A percentile compares a stretch with the other conserved stretches of the same genome.
Evolutionary conservation across 352 stramenopile species (phyloP).

Genomic region (Globisporangium iwayamae): DNA sequence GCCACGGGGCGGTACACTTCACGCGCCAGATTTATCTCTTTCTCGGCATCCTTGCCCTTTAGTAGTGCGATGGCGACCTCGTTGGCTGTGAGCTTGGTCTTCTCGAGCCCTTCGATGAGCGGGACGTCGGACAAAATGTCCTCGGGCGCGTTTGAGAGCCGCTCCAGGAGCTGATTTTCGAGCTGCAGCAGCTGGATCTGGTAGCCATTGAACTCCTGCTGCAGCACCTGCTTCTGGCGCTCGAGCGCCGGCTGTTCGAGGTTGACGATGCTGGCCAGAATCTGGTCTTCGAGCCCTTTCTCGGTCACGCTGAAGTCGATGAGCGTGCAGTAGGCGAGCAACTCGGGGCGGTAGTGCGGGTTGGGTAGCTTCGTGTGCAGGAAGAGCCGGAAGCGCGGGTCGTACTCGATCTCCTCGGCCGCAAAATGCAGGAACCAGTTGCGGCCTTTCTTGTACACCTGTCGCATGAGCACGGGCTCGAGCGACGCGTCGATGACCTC

Average conservation of each 20-base stretch:
- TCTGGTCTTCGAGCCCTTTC: conserved; percentile 86
- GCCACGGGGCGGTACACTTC: conserved; percentile 90
- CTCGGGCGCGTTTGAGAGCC: conserved; percentile 88
- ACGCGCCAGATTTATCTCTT: conserved; percentile 88
- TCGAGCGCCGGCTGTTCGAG: conserved; percentile 88
- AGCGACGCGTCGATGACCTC: conserved; percentile 86
- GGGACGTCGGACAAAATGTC: conserved; percentile 90
- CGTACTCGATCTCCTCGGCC: conserved; percentile 88
- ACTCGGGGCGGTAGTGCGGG: conserved; percentile 89
- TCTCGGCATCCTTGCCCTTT: conserved; percentile 86
- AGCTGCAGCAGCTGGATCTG: conserved; percentile 90
- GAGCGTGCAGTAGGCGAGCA: conserved; percentile 90
- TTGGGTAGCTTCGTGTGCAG: conserved; percentile 92
- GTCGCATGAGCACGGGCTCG: conserved; percentile 87
- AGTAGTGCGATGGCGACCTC: conserved; percentile 83
- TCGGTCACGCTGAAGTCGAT: conserved; percentile 95
- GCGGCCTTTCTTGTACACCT: conserved; percentile 86
- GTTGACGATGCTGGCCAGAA: conserved; percentile 88
- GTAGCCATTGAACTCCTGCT: conserved; percentile 90
- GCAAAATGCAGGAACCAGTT: conserved; percentile 87
- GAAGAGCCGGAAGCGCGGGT: conserved; percentile 84
- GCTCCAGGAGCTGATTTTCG: conserved; percentile 87
- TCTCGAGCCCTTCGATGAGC: conserved; percentile 91
- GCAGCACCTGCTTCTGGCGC: conserved; percentile 83
- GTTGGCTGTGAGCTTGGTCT: conserved; percentile 87